Evolutionary conservation across 2,329 filamentous ascomycete genomes (phyloP).

Genomic region (Sporothrix sp.): DNA sequence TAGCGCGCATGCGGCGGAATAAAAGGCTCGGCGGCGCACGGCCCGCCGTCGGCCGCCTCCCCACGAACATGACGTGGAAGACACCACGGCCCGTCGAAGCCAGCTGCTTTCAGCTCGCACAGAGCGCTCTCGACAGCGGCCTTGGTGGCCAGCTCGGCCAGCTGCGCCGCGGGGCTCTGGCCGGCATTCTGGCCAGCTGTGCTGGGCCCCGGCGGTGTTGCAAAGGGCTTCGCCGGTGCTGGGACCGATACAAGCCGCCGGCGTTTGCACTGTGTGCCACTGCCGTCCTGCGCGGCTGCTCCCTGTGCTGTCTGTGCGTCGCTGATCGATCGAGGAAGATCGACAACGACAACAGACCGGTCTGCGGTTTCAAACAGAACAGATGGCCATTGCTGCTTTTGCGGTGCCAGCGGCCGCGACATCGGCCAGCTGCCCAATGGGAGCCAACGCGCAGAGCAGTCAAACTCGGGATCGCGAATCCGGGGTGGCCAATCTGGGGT

Average conservation of each 20-base stretch:
- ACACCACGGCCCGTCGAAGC: conserved; percentile 35
- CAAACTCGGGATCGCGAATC: too few species aligned
- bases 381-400: conserved; percentile 20
- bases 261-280: neutral
- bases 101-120: conserved; percentile 25
- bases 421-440: neutral
- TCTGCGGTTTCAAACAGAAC: conserved; percentile 46
- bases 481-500: neutral
- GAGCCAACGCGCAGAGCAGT: too few species aligned
- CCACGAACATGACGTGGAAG: conserved; percentile 25
- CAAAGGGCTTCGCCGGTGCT: conserved; percentile 36
- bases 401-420: neutral
- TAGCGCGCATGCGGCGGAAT: conserved; percentile 36
- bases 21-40: conserved; percentile 8
- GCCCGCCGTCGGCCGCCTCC: neutral
- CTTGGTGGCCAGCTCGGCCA: conserved; percentile 45
- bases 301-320: conserved; percentile 41
- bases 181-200: conserved; percentile 12
- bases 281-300: neutral
- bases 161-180: conserved; percentile 34
- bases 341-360: conserved; percentile 48
- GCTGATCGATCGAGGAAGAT: conserved; percentile 61
- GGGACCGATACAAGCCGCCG: conserved; percentile 37
- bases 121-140: conserved; percentile 38
- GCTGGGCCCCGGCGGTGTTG: conserved; percentile 29